Evolutionary conservation across 2,329 filamentous ascomycete species (phyloP).

Genomic region (Thielaviopsis ethacetica): DNA sequence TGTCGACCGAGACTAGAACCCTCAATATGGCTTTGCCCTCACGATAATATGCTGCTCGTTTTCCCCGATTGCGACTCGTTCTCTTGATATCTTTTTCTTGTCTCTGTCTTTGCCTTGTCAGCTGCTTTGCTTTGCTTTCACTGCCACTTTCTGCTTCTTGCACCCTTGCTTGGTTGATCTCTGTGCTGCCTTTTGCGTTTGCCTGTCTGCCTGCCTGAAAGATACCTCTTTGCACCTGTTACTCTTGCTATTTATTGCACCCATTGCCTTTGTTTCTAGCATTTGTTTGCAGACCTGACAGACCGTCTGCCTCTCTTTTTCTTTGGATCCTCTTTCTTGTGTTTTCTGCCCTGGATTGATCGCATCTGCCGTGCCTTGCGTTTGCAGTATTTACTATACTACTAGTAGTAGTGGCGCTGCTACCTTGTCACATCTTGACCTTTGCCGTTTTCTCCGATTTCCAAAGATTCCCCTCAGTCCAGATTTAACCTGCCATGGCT

Average conservation of each 20-base stretch:
- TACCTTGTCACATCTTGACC: conserved; percentile 1
- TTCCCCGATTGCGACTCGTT: not conserved
- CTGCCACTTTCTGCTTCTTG: not conserved
- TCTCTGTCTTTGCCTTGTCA: conserved; percentile 11
- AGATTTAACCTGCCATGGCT: conserved; percentile 24
- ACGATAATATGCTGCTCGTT: conserved; percentile 8
- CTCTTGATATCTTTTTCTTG: conserved; percentile 14
- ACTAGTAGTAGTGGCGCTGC: not conserved
- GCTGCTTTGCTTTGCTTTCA: not conserved
- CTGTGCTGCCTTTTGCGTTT: not conserved
- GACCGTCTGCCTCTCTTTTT: not conserved
- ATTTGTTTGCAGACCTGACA: not conserved
- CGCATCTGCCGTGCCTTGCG: not conserved
- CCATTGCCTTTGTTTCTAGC: not conserved
- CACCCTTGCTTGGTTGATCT: not conserved
- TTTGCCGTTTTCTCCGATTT: conserved; percentile 8
- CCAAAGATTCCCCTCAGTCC: not conserved
- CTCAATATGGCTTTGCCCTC: conserved; percentile 10
- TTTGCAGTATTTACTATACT: not conserved
- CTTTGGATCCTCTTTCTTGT: not conserved
- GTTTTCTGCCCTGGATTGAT: not conserved
- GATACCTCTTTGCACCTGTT: not conserved
- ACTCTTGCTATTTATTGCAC: not conserved
- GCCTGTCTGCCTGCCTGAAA: not conserved
- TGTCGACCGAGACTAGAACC: not conserved